Base-by-base conservation (phyloP, 2,329 filamentous ascomycete genomes). In the Metarhizium guizhouense region DNA sequence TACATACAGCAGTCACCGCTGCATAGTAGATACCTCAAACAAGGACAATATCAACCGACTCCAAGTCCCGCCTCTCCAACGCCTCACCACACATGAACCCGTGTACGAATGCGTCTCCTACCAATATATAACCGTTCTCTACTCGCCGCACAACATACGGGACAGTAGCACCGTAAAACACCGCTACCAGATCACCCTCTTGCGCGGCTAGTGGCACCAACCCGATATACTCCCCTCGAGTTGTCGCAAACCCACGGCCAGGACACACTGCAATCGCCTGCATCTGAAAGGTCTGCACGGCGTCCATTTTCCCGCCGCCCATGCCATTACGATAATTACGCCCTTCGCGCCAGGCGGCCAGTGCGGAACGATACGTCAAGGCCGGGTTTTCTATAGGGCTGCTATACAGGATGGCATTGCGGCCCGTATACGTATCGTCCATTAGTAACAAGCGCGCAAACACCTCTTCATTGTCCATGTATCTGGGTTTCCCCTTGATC, bases 381-480 rank as follows among this genome's bases (percentile, higher is more conserved):
- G 34, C 50, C 38, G 50, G 50, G 25, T 43, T 40, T 18, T 52
- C 50, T 14, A 42, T 52, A 4, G 34, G 50, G 14, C 50, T 52
- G 34, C 50, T 52, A 10, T 52, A 43, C 36, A 42, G 32, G 14
- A 51, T 51, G 16, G 49, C 49, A 51, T 51, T 51, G n/a, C 49
- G 49, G 8, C 49, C 49, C 32, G 32, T 38, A 40, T 38, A 51
- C 4, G 49, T 51, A 16, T 51, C 49, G 49, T 36, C 49, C 49
- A 40, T 51, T 16, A 52, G 50, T 18, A 52, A n/a, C 36, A 52
- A 30, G n/a, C 50, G 50, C 20, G 50, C 50, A 43, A 52, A 52
- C 6, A 42, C 18, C 20, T 52, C 50, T 30, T 52, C 36, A 14
- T 52, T 52, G 36, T 43, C 50, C 50, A 30, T 52, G 36, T 52